phyloP scores from a whole-genome alignment of 768 basidiomycete genomes.

The Trametes cinnabarina region DNA sequence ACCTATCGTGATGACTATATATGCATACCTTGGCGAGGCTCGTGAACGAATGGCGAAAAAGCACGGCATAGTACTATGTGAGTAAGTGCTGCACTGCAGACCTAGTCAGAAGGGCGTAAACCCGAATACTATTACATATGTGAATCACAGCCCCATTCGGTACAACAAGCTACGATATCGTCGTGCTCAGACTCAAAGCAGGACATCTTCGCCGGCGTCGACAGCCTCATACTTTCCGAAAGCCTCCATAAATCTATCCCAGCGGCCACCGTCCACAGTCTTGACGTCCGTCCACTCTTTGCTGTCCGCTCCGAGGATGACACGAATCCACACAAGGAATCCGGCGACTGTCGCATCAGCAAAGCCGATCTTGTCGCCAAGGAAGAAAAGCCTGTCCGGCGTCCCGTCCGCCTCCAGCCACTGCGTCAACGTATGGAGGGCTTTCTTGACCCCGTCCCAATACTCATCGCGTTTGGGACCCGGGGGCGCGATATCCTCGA shows the following conservation, averaged over 20 bases:
- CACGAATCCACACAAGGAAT: slow-evolving; percentile 36
- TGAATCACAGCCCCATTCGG: too few relatives aligned
- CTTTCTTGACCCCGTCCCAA: slow-evolving; percentile 26
- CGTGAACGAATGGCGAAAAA: too few relatives aligned
- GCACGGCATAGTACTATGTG: too few relatives aligned
- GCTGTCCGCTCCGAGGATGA: slow-evolving; percentile 27
- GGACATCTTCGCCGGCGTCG: slow-evolving; percentile 30
- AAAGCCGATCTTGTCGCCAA: slow-evolving; percentile 32
- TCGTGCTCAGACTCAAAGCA: slow-evolving; percentile 21
- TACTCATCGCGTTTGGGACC: neutral
- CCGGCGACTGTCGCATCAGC: slow-evolving; percentile 37
- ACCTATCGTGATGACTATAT: too few relatives aligned
- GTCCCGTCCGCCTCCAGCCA: slow-evolving; percentile 32
- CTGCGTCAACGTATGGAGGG: slow-evolving; percentile 25
- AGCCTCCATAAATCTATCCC: slow-evolving; percentile 35
- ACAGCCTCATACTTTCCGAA: slow-evolving; percentile 33
- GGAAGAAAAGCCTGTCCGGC: slow-evolving; percentile 31
- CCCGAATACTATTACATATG: too few relatives aligned
- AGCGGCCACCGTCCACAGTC: slow-evolving; percentile 39
- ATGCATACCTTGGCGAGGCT: too few relatives aligned
- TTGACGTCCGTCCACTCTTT: slow-evolving; percentile 34
- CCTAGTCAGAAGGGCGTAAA: too few relatives aligned
- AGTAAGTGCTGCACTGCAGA: too few relatives aligned
- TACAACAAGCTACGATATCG: too few relatives aligned
- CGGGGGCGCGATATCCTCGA: slow-evolving; percentile 35